A percentile compares a stretch with the other conserved stretches of the same genome.
phyloP scores from a whole-genome alignment of 148 eudicot species.

The Bassia scoparia region DNA sequence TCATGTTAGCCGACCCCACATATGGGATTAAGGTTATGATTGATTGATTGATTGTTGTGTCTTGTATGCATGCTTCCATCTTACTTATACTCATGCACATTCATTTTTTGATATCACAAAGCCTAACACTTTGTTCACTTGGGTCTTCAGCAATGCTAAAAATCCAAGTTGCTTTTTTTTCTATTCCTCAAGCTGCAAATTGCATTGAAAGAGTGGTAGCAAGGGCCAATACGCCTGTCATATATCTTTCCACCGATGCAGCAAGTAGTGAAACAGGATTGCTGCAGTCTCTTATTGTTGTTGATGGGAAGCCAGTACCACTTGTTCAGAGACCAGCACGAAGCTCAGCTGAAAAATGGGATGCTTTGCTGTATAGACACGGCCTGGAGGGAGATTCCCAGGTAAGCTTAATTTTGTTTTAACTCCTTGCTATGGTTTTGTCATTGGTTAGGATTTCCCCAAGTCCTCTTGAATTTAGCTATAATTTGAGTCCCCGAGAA shows the following conservation, averaged over 20 bases:
- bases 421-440: not conserved
- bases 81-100: not conserved
- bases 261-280: conserved; percentile 91
- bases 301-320: conserved; percentile 76
- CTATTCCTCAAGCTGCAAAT: conserved; percentile 93
- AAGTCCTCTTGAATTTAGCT: too few relatives aligned
- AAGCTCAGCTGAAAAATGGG: conserved; percentile 92
- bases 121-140: conserved; percentile 15
- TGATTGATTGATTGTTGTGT: too few relatives aligned
- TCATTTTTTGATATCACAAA: not conserved
- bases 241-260: conserved; percentile 97
- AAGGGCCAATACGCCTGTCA: conserved; percentile 70
- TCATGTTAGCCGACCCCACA: too few relatives aligned
- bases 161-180: conserved; percentile 85
- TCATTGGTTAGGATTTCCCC: too few relatives aligned
- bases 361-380: conserved; percentile 86
- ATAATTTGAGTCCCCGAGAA: too few relatives aligned
- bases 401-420: conserved; percentile 41
- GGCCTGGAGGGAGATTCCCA: conserved; percentile 68
- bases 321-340: conserved; percentile 75
- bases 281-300: conserved; percentile 62
- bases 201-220: conserved; percentile 75
- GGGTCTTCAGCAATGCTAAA: conserved; percentile 73
- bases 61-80: not conserved
- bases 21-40: too few relatives aligned